phyloP scores from a whole-genome alignment of 495 filamentous ascomycete genomes.

The Symbiotaphrina buchneri region DNA sequence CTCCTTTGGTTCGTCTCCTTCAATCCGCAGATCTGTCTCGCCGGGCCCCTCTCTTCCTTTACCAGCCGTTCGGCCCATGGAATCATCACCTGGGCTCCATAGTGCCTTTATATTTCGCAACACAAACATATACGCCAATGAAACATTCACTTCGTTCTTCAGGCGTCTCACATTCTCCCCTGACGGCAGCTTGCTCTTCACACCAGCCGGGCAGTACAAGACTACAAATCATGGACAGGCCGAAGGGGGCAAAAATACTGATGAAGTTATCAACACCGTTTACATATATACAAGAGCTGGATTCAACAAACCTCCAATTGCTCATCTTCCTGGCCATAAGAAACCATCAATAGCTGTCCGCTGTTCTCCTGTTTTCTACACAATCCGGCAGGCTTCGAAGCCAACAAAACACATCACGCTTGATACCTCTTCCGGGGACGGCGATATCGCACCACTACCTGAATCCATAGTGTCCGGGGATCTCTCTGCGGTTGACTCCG shows the following conservation, averaged over 20 bases:
- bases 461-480: conserved; percentile 42
- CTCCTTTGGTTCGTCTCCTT: conserved; percentile 80
- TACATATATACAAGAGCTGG: conserved; percentile 96
- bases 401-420: conserved; percentile 76
- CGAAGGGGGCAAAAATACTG: conserved; percentile 48
- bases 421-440: conserved; percentile 75
- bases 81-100: conserved; percentile 61
- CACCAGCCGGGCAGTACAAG: conserved; percentile 90
- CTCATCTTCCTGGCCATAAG: conserved; percentile 95
- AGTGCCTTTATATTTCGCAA: conserved; percentile 50
- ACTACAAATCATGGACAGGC: conserved; percentile 41
- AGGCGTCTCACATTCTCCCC: conserved; percentile 82
- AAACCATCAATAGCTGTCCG: conserved; percentile 93
- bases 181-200: conserved; percentile 86
- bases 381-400: conserved; percentile 40
- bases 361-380: conserved; percentile 83
- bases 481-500: background rate
- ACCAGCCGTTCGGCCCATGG: conserved; percentile 90
- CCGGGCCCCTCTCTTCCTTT: conserved; percentile 90
- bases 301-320: conserved; percentile 90
- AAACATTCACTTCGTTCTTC: conserved; percentile 95
- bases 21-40: conserved; percentile 69
- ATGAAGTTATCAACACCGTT: conserved; percentile 88
- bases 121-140: conserved; percentile 84
- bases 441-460: conserved; percentile 59